These are phyloP conservation scores for Arthrobotrys pseudoclavata DNA, from an alignment of 2,329 filamentous ascomycete genomes.

Conservation along the genomic window DNA sequence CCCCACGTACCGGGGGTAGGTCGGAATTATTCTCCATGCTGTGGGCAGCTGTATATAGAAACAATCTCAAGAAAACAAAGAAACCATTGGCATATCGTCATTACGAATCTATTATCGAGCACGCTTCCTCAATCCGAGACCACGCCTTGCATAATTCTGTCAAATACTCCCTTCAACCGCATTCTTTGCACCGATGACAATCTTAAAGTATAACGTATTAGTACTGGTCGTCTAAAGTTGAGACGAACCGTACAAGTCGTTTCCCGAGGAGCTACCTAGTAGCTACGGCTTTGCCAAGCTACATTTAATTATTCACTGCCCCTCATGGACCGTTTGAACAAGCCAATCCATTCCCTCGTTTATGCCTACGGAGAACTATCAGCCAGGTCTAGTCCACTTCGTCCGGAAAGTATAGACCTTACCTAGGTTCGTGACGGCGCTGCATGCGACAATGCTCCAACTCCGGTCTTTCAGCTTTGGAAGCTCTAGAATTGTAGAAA, in stretches of 20 bases:
- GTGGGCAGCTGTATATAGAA: too few relatives aligned
- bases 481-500: conserved; percentile 90
- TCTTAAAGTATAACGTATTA: not conserved
- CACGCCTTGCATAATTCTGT: not conserved
- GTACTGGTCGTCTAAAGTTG: not conserved
- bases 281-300: not conserved
- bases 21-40: too few relatives aligned
- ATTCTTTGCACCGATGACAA: not conserved
- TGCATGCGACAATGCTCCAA: conserved; percentile 99
- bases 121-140: not conserved
- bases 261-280: not conserved
- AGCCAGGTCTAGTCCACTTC: not conserved
- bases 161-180: not conserved
- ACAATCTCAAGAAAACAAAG: not conserved
- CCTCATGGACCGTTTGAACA: conserved; percentile 68
- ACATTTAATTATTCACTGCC: not conserved
- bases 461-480: conserved; percentile 95
- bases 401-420: conserved; percentile 10
- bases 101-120: not conserved
- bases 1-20: too few relatives aligned
- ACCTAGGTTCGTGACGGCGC: conserved; percentile 83
- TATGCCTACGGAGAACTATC: conserved; percentile 75
- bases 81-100: not conserved
- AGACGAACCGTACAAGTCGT: not conserved
- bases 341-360: conserved; percentile 99